Base-by-base conservation (phyloP, 140 eudicot genomes). In the Ambrosia hybrid region DNA sequence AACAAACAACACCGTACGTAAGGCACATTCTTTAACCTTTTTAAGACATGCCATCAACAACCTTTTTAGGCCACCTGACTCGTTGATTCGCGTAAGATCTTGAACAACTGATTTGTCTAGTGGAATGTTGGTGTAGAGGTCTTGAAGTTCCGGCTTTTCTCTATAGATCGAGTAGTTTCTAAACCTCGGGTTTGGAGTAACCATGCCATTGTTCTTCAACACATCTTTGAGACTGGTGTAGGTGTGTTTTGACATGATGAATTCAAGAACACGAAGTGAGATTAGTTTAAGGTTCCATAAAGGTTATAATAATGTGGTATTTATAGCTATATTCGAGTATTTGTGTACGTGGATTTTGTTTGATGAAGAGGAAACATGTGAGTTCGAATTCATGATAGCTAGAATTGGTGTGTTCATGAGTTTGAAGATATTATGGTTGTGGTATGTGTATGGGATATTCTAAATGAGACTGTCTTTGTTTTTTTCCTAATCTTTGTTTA, bases 191-290 rank as follows among this genome's bases (percentile, higher is more conserved):
- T 63, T 73, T 11, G 76, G 60, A 66, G 16, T 13, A 65, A 30
- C 3, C 33, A 9, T 21, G 14, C 33, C 71, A 21, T 79, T 70
- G 5, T 59, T 73, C 72, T 73, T 68, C 58, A 79, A 9, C 53
- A 79, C 71, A 8, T 79, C 83, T 73, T 79, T 79, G 21, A 79
- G 70, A 67, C 83, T 79, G 38, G 9, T 79, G 72, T 79, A 73
- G 41, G 71, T 79, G 79, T 79, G 83, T 30, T 52, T 58, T 7
- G 71, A 15, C 83, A 79, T 79, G 59, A 36, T 48, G 6, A 16
- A 66, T 33, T 34, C 65, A 45, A 58, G 16, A 51, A 67, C 14
- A 11, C 34, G 21, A 71, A 56, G 43, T 30, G 15, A 11, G 16
- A n/a, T 26, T 16, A n/a, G 41, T 36, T 49, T 9, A 16, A 8